A percentile compares a stretch with the other conserved stretches of the same genome.
phyloP scores from a whole-genome alignment of 169 alveolate species.

The Plasmodium blacklocki region DNA sequence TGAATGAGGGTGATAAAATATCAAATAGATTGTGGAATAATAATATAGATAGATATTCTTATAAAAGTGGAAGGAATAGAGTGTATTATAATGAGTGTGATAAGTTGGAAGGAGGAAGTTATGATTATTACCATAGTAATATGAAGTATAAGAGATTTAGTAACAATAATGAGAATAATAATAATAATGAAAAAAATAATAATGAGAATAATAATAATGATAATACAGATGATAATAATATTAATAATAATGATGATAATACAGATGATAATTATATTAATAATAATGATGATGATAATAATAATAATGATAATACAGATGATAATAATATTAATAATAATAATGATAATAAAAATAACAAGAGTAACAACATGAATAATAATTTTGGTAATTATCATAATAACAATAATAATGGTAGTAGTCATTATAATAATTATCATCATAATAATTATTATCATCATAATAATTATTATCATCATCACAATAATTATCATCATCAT shows the following conservation, averaged over 20 bases:
- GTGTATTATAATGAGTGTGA: background rate
- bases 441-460: background rate
- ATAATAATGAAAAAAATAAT: background rate
- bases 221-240: background rate
- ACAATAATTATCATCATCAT: background rate
- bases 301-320: background rate
- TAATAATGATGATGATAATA: background rate
- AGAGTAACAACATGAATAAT: no score
- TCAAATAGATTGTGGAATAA: background rate
- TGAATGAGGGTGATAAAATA: background rate
- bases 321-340: background rate
- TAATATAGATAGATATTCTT: background rate
- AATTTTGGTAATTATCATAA: no score
- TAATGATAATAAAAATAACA: background rate
- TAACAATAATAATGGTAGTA: background rate
- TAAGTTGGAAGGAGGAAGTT: background rate
- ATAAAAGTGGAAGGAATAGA: background rate
- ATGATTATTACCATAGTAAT: background rate
- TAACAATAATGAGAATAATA: background rate
- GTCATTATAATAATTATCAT: background rate
- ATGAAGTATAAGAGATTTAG: background rate
- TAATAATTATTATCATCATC: background rate
- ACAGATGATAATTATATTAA: background rate
- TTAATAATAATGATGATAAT: background rate
- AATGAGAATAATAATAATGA: background rate